Evolutionary conservation across 768 basidiomycete species (phyloP), one percentile per base, ranked within the genome.

Genomic region (Boletellus sp.): DNA sequence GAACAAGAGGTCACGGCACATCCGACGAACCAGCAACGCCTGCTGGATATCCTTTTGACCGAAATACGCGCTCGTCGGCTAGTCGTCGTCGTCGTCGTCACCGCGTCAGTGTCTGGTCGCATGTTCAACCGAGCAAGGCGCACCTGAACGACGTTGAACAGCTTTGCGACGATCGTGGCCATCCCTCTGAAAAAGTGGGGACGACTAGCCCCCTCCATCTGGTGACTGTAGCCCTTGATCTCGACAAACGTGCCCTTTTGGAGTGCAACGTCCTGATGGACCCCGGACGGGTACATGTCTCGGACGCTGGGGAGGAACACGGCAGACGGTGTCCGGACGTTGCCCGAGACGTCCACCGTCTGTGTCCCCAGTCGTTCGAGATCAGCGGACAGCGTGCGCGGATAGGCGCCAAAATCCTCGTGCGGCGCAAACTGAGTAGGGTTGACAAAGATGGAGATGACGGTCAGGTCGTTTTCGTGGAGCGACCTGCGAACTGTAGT

Each of bases 11-110:
- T 99, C 96, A 24, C 77, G 72, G 46, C 78, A 78, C 69, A 98
- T 74, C 4, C 84, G 81, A 31, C 87, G 85, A 28, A 98, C 75
- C 39, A 99, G 70, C 15, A 97, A 72, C 0, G 89, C 92, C 65
- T 99, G 96, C 63, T 99, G 96, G 47, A 99, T 96, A 65, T 98
- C 95, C 65, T 98, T 98, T 69, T 98, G 94, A 1, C 96, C 95
- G 54, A 99, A 96, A 68, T 98, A 97, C 19, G 89, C 84, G 55
- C 85, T 81, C 39, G 89, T 90, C 6, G 95, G 95, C 93, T 66
- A 28, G 33, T 39, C 23, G n/a, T n/a, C n/a, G n/a, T n/a, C n/a
- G n/a, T n/a, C n/a, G n/a, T n/a, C n/a, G n/a, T n/a, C n/a, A n/a
- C n/a, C 17, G 38, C 22, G 52, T 58, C 35, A 52, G 34, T 19